phyloP scores from a whole-genome alignment of 2,329 filamentous ascomycete genomes.

The Cercospora sp. region DNA sequence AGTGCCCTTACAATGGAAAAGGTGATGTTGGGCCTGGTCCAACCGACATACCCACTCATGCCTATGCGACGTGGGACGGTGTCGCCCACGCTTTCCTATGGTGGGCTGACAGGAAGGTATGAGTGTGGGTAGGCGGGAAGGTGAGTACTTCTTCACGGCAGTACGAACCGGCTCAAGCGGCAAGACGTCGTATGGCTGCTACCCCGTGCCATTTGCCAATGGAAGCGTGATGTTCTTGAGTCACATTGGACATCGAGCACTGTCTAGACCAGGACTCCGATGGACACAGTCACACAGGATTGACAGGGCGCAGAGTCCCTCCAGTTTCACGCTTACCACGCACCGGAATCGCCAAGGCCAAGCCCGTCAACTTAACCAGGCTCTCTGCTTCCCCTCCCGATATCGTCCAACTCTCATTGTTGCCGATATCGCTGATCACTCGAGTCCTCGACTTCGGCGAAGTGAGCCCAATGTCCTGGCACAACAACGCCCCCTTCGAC shows the following conservation, averaged over 20 bases:
- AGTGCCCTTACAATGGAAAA: not conserved
- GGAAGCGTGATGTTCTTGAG: not conserved
- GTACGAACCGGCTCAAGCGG: not conserved
- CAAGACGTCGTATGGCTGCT: not conserved
- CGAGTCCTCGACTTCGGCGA: slow-evolving; percentile 10
- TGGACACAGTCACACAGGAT: not conserved
- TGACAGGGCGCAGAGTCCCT: slow-evolving; percentile 2
- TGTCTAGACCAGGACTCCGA: not conserved
- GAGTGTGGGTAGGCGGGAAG: not conserved
- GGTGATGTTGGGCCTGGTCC: not conserved
- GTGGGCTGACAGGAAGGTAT: not conserved
- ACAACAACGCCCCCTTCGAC: slow-evolving; percentile 29
- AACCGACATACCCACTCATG: not conserved
- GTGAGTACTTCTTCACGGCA: not conserved
- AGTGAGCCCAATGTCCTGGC: slow-evolving; percentile 30
- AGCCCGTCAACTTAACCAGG: not conserved
- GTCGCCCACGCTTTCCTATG: not conserved
- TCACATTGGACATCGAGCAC: not conserved
- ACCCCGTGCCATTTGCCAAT: not conserved
- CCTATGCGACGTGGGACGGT: not conserved
- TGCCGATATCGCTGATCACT: slow-evolving; percentile 8
- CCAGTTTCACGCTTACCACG: slow-evolving; percentile 10
- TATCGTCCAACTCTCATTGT: slow-evolving; percentile 7
- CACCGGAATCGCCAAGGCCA: not conserved
- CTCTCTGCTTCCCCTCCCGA: slow-evolving; percentile 15